phyloP scores from a whole-genome alignment of 345 rosid species.

The Gossypium thurberi region DNA sequence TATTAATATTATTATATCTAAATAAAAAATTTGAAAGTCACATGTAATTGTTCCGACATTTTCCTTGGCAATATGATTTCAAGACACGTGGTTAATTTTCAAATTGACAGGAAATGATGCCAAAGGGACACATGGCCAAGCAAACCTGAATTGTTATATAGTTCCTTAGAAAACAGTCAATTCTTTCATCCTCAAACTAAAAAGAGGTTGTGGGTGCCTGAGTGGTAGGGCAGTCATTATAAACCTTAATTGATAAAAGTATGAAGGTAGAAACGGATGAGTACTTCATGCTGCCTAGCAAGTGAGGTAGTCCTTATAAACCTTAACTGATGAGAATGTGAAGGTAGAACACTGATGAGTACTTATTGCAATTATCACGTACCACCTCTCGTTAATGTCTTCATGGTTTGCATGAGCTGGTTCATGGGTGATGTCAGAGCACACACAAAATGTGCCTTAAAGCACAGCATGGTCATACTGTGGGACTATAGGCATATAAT shows the following conservation, averaged over 20 bases:
- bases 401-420: not conserved
- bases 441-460: not conserved
- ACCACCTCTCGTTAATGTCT: not conserved
- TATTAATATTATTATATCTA: not conserved
- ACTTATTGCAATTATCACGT: not conserved
- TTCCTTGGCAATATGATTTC: not conserved
- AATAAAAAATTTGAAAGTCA: not conserved
- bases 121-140: not conserved
- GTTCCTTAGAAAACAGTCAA: not conserved
- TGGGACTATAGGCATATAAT: not conserved
- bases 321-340: constrained; percentile 1
- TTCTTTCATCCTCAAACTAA: not conserved
- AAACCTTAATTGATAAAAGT: not conserved
- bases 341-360: not conserved
- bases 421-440: not conserved
- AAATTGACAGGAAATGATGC: not conserved
- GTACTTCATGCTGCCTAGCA: not conserved
- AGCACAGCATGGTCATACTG: not conserved
- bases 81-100: not conserved
- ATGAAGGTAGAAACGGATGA: constrained; percentile 2
- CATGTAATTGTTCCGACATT: not conserved
- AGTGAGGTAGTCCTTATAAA: not conserved
- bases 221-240: not conserved
- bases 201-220: not conserved
- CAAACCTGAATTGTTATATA: not conserved